Conservation (phyloP, 2,329 filamentous ascomycete species). For the Trichoderma breve region DNA sequence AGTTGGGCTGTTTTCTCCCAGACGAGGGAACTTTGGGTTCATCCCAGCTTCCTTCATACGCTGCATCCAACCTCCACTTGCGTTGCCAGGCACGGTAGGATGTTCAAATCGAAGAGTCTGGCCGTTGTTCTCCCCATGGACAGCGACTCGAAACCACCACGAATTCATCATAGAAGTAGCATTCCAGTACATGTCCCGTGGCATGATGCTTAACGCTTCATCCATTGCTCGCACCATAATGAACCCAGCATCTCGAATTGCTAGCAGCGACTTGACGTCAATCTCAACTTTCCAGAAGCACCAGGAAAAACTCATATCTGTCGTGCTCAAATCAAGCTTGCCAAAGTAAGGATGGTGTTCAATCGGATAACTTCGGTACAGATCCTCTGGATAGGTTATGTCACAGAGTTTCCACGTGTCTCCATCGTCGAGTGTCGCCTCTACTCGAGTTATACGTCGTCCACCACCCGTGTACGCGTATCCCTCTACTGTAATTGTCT, state of each 20-base stretch:
- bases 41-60: conserved; percentile 79
- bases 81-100: conserved; percentile 75
- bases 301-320: conserved; percentile 90
- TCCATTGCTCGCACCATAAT: conserved; percentile 87
- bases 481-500: conserved; percentile 61
- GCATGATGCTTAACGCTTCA: conserved; percentile 81
- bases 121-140: conserved; percentile 60
- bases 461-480: conserved; percentile 91
- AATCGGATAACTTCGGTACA: conserved; percentile 64
- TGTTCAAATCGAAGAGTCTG: conserved; percentile 73
- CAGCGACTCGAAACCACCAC: conserved; percentile 80
- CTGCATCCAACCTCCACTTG: conserved; percentile 90
- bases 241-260: conserved; percentile 33
- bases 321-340: conserved; percentile 74
- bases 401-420: conserved; percentile 57
- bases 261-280: conserved; percentile 55
- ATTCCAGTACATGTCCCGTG: conserved; percentile 93
- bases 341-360: conserved; percentile 70
- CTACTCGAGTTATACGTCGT: conserved; percentile 76
- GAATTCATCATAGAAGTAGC: conserved; percentile 99
- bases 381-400: conserved; percentile 81
- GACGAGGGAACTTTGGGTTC: conserved; percentile 60
- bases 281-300: conserved; percentile 84
- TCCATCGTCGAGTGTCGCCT: conserved; percentile 80
- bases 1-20: conserved; percentile 58